Base-by-base conservation (phyloP, 371 early-diverging fungal species). In the Mucor velutinosus region DNA sequence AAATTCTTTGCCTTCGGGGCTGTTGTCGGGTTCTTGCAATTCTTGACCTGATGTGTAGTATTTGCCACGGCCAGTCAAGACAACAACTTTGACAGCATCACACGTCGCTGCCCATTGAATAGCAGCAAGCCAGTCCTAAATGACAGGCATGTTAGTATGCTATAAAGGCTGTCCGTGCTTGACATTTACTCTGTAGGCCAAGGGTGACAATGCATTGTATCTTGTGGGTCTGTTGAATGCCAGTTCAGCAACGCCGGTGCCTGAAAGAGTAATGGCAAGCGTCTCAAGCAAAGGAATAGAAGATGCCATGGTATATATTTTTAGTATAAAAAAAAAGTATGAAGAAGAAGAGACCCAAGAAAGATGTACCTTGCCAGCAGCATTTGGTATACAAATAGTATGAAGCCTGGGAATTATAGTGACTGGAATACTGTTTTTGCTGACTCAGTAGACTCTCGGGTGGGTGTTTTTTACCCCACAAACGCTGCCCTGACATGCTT, bases 41-140 rank as follows among this genome's bases (percentile, higher is more conserved):
- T 89, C 89, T 43, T 89, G 86, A 19, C 93, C 92, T 7, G 89
- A 86, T 19, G 85, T 82, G 72, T 81, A 92, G 59, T 86, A 91
- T 59, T 85, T 80, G 51, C 93, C 93, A 30, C 80, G 77, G 62
- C 93, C 93, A 5, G 90, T 92, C 58, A 92, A 49, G 7, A 92
- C 78, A 14, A 79, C 74, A 4, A 89, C 89, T 39, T 86, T 86
- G 30, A 88, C 85, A 27, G 79, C 74, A 21, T 85, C 80, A 7
- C 75, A 77, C 6, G 61, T 61, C 21, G 85, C 82, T 30, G 87
- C 88, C 79, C 86, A 83, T 58, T 78, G 76, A 58, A 92, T 77
- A 41, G 89, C 88, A 21, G 71, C 70, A 58, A 77, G 76, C 90
- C 90, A 90, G 58, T 89, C 88, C 78, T 90, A 67, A 53, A 41